Evolutionary conservation across 2,329 filamentous ascomycete species (phyloP), one percentile per base, ranked within the genome.

Genomic region (Fusarium gaditjirri): DNA sequence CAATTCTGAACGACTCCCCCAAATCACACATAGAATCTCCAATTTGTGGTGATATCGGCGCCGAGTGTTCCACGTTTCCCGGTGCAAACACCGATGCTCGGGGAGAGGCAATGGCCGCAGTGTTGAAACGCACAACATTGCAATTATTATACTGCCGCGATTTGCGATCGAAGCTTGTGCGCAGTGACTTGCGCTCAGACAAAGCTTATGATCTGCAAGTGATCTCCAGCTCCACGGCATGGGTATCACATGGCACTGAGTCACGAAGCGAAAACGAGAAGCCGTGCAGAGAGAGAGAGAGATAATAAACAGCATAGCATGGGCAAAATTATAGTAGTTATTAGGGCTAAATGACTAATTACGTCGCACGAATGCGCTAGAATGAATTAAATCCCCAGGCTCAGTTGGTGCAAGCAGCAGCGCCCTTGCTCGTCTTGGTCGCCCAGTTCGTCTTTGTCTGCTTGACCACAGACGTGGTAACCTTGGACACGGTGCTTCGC

Each of bases 351-450:
- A 54, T 36, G 55, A 44, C 16, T 50, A 59, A 41, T 57, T 52
- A 50, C 21, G 27, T 23, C 8, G 17, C 33, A 38, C 38, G 14
- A 35, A 25, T n/a, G 63, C 16, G 52, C 8, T 2, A 62, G 14
- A 14, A 49, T 44, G 65, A 68, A 68, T 43, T 31, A 11, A 62
- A 42, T 25, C 0, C 5, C 31, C 5, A 11, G 11, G 11, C 17
- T 35, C 27, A 68, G 42, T 38, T 62, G 3, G 70, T 72, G 16
- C 70, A 72, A 31, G 56, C 61, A 17, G 70, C 70, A 7, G 70
- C 70, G n/a, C 70, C 65, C 70, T 66, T 70, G 33, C 58, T 72
- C 16, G 70, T 72, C 55, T 31, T 61, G 14, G 70, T 72, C 17
- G 59, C 65, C 70, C 70, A 72, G 6, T 29, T 41, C 1, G 70